Evolutionary conservation across 2,329 filamentous ascomycete species (phyloP).

Genomic region (Arachnomyces sp.): DNA sequence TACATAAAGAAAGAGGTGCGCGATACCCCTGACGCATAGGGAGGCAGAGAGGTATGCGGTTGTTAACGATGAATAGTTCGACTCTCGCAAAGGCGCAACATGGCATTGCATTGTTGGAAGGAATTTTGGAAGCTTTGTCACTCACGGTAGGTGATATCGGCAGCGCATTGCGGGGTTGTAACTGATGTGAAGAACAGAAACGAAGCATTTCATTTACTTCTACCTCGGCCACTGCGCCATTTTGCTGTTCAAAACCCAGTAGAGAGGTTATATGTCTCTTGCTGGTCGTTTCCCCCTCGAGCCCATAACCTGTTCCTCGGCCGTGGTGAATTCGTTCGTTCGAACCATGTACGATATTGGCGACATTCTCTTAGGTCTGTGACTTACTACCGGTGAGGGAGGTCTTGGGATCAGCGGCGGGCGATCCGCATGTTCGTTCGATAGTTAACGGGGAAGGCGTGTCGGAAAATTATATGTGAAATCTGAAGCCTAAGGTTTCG

Average conservation of each 20-base stretch:
- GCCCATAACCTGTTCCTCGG: background rate
- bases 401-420: too few species aligned
- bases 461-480: too few species aligned
- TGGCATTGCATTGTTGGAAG: constrained; percentile 99
- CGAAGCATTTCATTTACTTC: constrained; percentile 99
- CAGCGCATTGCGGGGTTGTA: background rate
- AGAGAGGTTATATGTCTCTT: constrained; percentile 8
- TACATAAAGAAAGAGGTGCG: constrained; percentile 87
- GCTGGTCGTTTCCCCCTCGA: constrained; percentile 7
- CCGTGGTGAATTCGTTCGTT: background rate
- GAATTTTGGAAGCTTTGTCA: constrained; percentile 99
- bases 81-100: constrained; percentile 91
- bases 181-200: constrained; percentile 54
- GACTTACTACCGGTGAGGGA: too few species aligned
- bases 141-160: constrained; percentile 62
- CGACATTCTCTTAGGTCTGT: too few species aligned
- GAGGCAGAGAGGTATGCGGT: constrained; percentile 5
- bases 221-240: constrained; percentile 98
- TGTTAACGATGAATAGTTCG: constrained; percentile 57
- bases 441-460: too few species aligned
- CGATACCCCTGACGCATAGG: constrained; percentile 7
- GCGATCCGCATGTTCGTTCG: too few species aligned
- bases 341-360: too few species aligned
- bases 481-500: too few species aligned
- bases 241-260: constrained; percentile 98